Percentiles rank a stretch among this genome's conserved stretches.
phyloP scores from a whole-genome alignment of 1,284 basidiomycete genomes.

The Rhodotorula sp. region DNA sequence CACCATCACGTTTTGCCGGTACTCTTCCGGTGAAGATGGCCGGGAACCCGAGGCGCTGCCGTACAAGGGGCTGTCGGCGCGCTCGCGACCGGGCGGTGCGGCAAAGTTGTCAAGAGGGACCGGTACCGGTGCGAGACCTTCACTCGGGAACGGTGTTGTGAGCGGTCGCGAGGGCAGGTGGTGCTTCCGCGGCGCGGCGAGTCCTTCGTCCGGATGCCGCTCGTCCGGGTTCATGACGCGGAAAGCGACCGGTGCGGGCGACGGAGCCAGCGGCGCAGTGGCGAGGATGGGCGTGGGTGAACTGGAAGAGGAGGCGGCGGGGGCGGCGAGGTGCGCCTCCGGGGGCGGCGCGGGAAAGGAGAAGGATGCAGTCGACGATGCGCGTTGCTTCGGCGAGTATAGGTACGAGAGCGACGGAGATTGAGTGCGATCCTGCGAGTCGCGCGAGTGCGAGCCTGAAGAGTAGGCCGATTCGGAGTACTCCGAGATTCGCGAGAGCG shows the following conservation, averaged over 20 bases:
- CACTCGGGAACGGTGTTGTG: slow-evolving; percentile 25
- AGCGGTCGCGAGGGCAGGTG: slow-evolving; percentile 32
- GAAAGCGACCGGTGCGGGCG: not conserved
- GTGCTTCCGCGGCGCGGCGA: slow-evolving; percentile 7
- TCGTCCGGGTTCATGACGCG: slow-evolving; percentile 3
- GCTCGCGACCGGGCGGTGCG: not conserved
- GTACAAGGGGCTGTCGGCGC: not conserved
- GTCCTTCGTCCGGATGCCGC: not conserved
- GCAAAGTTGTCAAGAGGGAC: slow-evolving; percentile 36
- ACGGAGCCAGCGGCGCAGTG: slow-evolving; percentile 1
- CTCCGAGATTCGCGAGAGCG: slow-evolving; percentile 26
- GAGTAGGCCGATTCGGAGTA: slow-evolving; percentile 32
- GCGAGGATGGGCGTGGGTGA: not conserved
- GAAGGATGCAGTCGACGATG: not conserved
- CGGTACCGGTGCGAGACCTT: slow-evolving; percentile 15
- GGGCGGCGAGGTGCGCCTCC: not conserved
- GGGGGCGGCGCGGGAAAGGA: slow-evolving; percentile 13
- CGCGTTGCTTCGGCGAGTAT: not conserved
- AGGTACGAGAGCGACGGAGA: not conserved
- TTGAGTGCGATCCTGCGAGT: slow-evolving; percentile 1
- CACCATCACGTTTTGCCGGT: slow-evolving; percentile 16
- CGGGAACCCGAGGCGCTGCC: not conserved
- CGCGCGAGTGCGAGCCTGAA: slow-evolving; percentile 2
- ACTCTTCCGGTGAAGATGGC: not conserved
- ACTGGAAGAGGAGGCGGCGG: not conserved